These are phyloP conservation scores for Chloropicon primus DNA, from an alignment of 139 green algal genomes.

Conservation along the genomic window DNA sequence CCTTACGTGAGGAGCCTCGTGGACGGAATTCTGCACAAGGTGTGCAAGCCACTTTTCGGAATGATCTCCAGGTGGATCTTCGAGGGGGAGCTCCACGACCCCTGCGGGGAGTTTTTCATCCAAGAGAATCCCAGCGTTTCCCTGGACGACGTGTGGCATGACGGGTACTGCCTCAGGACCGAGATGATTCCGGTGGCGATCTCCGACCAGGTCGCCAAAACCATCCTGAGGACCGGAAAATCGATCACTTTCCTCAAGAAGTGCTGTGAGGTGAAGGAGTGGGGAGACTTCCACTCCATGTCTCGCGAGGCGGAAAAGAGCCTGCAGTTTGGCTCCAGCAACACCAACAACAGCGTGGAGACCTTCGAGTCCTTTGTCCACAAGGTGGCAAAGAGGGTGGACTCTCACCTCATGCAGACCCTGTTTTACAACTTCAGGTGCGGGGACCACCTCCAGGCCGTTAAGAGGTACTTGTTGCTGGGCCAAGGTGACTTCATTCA, in stretches of 20 bases:
- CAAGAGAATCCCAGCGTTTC: conserved; percentile 10
- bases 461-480: conserved; percentile 81
- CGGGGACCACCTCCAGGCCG: conserved; percentile 54
- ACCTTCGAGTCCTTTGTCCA: conserved; percentile 48
- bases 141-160: conserved; percentile 22
- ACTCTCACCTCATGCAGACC: conserved; percentile 54
- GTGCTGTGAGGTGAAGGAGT: conserved; percentile 56
- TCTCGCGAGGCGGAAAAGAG: neutral
- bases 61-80: conserved; percentile 74
- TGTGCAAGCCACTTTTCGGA: conserved; percentile 66
- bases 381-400: conserved; percentile 33
- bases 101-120: conserved; percentile 74
- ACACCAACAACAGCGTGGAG: neutral
- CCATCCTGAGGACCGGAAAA: conserved; percentile 75
- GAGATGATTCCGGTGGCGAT: conserved; percentile 45
- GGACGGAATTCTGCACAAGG: conserved; percentile 36
- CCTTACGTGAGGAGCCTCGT: conserved; percentile 39
- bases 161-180: conserved; percentile 4
- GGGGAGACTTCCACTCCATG: conserved; percentile 22
- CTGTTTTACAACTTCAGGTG: conserved; percentile 54
- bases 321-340: neutral
- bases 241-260: conserved; percentile 79
- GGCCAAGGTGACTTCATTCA: conserved; percentile 83
- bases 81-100: conserved; percentile 60
- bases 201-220: conserved; percentile 30